These are phyloP conservation scores for Tilletia walkeri DNA, from an alignment of 1,284 basidiomycete genomes.

Conservation along the genomic window DNA sequence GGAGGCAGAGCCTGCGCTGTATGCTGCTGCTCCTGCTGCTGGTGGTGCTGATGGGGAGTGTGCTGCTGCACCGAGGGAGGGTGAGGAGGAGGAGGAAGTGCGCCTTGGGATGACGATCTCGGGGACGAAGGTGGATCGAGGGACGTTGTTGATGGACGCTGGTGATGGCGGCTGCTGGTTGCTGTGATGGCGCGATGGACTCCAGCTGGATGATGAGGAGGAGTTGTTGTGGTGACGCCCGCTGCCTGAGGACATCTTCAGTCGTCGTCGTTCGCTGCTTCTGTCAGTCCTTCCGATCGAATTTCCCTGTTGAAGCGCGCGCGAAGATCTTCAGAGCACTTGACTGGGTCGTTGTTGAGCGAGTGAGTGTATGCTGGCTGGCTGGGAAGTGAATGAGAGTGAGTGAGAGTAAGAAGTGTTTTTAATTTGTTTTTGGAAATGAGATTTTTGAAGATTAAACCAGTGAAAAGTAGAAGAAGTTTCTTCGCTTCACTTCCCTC, in stretches of 20 bases:
- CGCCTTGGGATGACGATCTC: conserved; percentile 15
- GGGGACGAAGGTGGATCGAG: not conserved
- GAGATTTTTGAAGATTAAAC: no score
- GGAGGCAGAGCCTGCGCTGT: not conserved
- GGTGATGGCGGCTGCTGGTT: conserved; percentile 2
- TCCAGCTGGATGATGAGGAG: not conserved
- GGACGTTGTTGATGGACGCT: conserved; percentile 6
- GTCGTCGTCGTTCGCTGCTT: no score
- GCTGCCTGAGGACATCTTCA: no score
- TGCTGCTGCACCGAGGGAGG: not conserved
- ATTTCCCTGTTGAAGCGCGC: no score
- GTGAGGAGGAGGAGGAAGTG: not conserved
- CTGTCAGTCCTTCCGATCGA: no score
- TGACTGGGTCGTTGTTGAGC: no score
- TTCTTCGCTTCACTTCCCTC: not conserved
- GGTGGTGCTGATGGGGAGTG: not conserved
- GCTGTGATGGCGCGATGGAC: not conserved
- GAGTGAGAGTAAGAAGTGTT: not conserved
- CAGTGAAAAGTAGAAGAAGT: no score
- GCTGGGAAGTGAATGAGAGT: not conserved
- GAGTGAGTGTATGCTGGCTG: not conserved
- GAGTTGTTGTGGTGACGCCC: no score
- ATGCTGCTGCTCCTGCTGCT: no score
- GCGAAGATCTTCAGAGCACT: no score
- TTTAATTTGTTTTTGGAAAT: no score